A percentile compares a stretch with the other conserved stretches of the same genome.
phyloP scores from a whole-genome alignment of 768 basidiomycete species.

The Suillus lakei region DNA sequence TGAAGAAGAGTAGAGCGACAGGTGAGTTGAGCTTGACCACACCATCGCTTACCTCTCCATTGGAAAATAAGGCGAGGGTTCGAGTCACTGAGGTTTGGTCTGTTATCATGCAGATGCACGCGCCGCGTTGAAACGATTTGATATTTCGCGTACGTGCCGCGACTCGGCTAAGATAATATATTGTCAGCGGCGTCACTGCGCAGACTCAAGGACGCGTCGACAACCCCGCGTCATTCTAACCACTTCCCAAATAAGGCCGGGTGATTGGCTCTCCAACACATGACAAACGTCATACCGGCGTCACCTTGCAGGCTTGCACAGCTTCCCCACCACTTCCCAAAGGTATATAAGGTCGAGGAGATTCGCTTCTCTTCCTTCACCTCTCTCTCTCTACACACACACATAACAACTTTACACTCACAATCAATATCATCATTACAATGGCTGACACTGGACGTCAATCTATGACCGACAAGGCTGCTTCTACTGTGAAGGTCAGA shows the following conservation, averaged over 20 bases:
- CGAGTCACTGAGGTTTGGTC: constrained; percentile 42
- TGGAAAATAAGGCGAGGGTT: constrained; percentile 60
- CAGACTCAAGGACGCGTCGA: too few relatives aligned
- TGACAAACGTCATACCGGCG: constrained; percentile 13
- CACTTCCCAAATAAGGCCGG: constrained; percentile 7
- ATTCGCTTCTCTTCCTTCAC: background rate
- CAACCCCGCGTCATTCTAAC: background rate
- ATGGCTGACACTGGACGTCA: constrained; percentile 66
- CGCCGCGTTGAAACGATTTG: too few relatives aligned
- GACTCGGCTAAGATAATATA: too few relatives aligned
- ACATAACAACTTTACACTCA: background rate
- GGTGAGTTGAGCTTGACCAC: background rate
- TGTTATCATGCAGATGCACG: too few relatives aligned
- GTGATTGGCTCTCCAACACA: background rate
- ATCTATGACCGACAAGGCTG: constrained; percentile 62
- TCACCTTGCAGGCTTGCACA: constrained; percentile 5
- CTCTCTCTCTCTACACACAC: background rate
- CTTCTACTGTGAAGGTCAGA: constrained; percentile 53
- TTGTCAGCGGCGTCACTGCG: too few relatives aligned
- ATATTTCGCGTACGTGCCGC: too few relatives aligned
- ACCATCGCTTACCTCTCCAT: constrained; percentile 52
- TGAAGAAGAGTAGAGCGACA: constrained; percentile 52
- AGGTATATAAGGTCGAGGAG: constrained; percentile 12
- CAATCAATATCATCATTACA: constrained; percentile 15
- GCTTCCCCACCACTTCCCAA: background rate